Conservation (phyloP, 2,329 filamentous ascomycete genomes). For the Mycogone perniciosa region DNA sequence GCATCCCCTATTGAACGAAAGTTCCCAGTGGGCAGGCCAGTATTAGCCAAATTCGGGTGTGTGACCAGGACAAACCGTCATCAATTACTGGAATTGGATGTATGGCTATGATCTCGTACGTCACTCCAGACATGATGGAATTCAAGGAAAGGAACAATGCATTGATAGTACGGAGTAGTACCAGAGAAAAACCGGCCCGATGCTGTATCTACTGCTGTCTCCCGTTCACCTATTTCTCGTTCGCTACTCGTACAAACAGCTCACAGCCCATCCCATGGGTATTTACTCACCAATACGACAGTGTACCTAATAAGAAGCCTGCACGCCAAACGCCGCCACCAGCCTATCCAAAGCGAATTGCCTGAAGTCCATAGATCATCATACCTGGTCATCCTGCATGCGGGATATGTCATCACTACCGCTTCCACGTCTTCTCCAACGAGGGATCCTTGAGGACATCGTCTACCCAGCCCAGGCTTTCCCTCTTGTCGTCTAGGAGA, state of each 20-base stretch:
- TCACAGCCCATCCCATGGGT: neutral
- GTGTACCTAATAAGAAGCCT: neutral
- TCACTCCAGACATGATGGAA: neutral
- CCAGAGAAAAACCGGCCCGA: neutral
- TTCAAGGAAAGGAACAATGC: neutral
- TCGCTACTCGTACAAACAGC: neutral
- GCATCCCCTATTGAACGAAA: too few relatives aligned
- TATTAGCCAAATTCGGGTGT: too few relatives aligned
- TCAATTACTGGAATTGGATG: neutral
- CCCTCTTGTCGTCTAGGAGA: constrained; percentile 44
- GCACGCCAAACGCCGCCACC: constrained; percentile 15
- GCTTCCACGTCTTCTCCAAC: constrained; percentile 25
- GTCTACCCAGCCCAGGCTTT: constrained; percentile 49
- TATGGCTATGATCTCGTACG: neutral
- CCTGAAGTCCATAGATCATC: constrained; percentile 9
- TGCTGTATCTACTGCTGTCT: too few relatives aligned
- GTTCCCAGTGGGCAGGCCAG: too few relatives aligned
- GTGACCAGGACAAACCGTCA: neutral
- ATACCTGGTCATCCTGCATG: constrained; percentile 7
- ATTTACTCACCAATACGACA: too few relatives aligned
- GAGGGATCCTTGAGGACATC: constrained; percentile 37
- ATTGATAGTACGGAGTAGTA: neutral
- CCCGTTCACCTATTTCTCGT: too few relatives aligned
- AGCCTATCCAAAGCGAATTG: constrained; percentile 13
- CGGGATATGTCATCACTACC: constrained; percentile 17